Evolutionary conservation across 169 alveolate genomes (phyloP).

Genomic region (Plasmodium vivax): DNA sequence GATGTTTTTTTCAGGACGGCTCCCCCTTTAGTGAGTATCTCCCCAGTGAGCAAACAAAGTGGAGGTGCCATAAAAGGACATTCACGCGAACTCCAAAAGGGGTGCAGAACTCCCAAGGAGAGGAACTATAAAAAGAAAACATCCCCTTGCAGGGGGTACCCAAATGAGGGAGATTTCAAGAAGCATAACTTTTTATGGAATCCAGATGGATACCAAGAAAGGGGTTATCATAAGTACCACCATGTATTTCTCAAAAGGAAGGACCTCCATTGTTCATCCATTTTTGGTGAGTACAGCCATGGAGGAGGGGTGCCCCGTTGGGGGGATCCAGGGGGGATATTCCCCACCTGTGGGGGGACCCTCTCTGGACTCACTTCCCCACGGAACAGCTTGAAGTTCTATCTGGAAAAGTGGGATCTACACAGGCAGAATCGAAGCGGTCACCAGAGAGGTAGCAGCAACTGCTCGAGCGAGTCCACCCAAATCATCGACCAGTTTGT

Average conservation of each 20-base stretch:
- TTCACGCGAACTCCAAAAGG: neutral
- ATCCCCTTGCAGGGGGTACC: neutral
- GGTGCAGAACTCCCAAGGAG: neutral
- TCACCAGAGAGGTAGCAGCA: neutral
- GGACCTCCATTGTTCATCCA: neutral
- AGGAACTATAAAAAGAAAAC: neutral
- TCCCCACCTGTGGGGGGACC: neutral
- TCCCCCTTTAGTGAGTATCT: neutral
- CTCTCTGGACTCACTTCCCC: neutral
- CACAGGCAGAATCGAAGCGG: neutral
- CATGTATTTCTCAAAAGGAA: neutral
- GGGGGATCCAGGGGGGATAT: neutral
- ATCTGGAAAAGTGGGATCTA: neutral
- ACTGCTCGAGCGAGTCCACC: slow-evolving; percentile 1
- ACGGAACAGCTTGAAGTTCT: neutral
- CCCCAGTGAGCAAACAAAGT: neutral
- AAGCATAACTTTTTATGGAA: neutral
- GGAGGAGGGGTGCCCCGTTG: neutral
- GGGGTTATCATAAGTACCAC: neutral
- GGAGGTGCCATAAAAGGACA: neutral
- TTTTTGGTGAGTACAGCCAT: neutral
- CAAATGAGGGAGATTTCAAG: neutral
- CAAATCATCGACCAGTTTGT: slow-evolving; percentile 10
- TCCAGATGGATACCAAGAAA: neutral
- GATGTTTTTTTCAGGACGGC: neutral